phyloP scores from a whole-genome alignment of 768 basidiomycete species.

The Boletus sensibilis region DNA sequence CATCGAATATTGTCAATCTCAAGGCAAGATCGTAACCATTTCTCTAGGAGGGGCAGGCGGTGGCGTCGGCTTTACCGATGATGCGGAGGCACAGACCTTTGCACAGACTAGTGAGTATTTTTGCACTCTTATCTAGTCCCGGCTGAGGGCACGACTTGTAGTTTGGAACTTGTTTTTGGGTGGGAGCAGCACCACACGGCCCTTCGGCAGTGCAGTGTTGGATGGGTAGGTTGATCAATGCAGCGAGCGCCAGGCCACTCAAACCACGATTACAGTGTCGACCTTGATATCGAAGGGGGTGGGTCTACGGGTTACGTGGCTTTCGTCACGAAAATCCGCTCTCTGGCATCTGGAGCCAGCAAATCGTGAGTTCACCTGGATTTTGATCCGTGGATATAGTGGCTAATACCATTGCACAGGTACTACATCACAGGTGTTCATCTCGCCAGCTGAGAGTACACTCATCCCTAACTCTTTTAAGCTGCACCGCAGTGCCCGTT shows the following conservation, averaged over 20 bases:
- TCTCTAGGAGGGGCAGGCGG: conserved; percentile 46
- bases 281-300: conserved; percentile 78
- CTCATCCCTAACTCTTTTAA: conserved; percentile 3
- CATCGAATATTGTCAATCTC: conserved; percentile 44
- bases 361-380: conserved; percentile 17
- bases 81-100: conserved; percentile 38
- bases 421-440: conserved; percentile 57
- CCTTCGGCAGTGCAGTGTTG: conserved; percentile 45
- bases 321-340: conserved; percentile 36
- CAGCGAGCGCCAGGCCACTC: not conserved
- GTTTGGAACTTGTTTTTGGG: conserved; percentile 50
- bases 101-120: conserved; percentile 19
- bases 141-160: conserved; percentile 5
- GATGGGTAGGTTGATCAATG: conserved; percentile 39
- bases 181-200: conserved; percentile 42
- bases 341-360: conserved; percentile 24
- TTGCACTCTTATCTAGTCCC: conserved; percentile 8
- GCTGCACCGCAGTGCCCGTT: conserved; percentile 53
- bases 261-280: conserved; percentile 41
- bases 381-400: not conserved
- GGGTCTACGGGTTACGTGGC: conserved; percentile 46
- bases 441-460: not conserved
- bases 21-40: conserved; percentile 48
- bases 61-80: conserved; percentile 38
- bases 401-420: conserved; percentile 30